Evolutionary conservation across 2,329 filamentous ascomycete genomes (phyloP), one percentile per base, ranked within the genome.

Genomic region (Botrytis cinerea): DNA sequence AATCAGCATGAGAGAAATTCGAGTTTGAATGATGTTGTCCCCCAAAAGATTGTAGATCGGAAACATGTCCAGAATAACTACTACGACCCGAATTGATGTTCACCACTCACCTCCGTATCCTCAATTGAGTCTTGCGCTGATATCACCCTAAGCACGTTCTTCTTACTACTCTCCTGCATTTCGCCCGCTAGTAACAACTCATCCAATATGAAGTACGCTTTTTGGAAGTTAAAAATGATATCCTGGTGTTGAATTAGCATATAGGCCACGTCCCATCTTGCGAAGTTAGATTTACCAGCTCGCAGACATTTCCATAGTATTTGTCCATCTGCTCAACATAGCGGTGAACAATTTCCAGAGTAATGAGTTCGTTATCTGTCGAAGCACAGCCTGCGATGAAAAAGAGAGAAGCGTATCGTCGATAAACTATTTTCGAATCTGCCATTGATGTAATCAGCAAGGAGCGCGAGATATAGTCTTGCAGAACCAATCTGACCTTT

Each of bases 281-380:
- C n/a, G 16, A 38, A 32, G 20, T 20, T 38, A 60, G 32, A 74
- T 45, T 54, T 73, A 73, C 72, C 77, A 99, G 89, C 86, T 99
- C 96, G 90, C 96, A 99, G 74, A 99, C 96, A 83, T 99, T 99
- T 83, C 96, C 96, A 84, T 98, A 99, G 86, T 99, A 99, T 84
- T 99, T 99, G 88, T 99, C 96, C 96, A 99, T 99, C 85, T 99
- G 96, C 84, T 99, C 96, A 81, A 99, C 96, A 83, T 99, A 99
- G 84, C 96, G 94, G 84, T 99, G 96, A 80, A 99, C 97, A 82
- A 99, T 94, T 84, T 99, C 96, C 82, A 99, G 93, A 38, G 94
- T 97, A 83, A 98, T 98, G 81, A 99, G 87, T 83, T 99, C 96
- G 84, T 99, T 99, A 84, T 99, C 96, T 76, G 94, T 94, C n/a